Percentiles rank a stretch among this genome's conserved stretches.
Evolutionary conservation across 495 filamentous ascomycete species (phyloP).

Genomic region (Aspergillus sparsus): DNA sequence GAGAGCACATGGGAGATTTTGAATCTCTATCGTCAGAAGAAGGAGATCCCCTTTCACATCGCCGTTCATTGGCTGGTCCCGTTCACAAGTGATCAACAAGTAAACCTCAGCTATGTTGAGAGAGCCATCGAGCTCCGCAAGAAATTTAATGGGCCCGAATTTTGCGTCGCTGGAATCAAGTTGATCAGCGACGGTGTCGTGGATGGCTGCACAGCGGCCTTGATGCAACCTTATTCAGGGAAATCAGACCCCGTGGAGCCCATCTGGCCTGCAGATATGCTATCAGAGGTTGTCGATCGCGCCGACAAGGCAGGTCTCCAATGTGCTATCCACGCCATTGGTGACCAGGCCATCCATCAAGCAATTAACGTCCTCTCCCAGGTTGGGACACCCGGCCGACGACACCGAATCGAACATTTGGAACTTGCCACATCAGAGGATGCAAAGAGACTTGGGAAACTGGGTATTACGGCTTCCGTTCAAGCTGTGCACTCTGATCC

Average conservation of each 20-base stretch:
- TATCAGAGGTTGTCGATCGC: constrained; percentile 54
- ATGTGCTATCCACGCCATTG: constrained; percentile 67
- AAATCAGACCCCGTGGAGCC: constrained; percentile 47
- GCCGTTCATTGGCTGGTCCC: constrained; percentile 65
- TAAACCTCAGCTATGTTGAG: constrained; percentile 53
- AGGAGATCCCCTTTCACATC: constrained; percentile 55
- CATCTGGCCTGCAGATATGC: constrained; percentile 52
- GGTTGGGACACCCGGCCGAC: constrained; percentile 14
- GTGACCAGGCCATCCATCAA: constrained; percentile 56
- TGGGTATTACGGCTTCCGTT: constrained; percentile 61
- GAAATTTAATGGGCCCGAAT: constrained; percentile 51
- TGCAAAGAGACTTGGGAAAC: constrained; percentile 51
- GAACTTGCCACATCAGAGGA: constrained; percentile 56
- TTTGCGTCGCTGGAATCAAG: constrained; percentile 60
- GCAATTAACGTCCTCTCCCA: constrained; percentile 53
- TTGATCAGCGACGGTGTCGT: constrained; percentile 63
- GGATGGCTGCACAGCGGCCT: constrained; percentile 60
- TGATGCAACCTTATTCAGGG: constrained; percentile 57
- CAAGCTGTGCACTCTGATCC: constrained; percentile 64
- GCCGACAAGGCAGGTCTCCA: constrained; percentile 58
- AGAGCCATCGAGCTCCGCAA: constrained; percentile 51
- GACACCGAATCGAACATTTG: constrained; percentile 62
- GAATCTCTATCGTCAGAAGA: constrained; percentile 44
- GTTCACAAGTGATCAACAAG: constrained; percentile 41
- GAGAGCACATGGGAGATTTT: constrained; percentile 60